Percentiles rank a stretch among this genome's conserved stretches.
Conservation (phyloP, 1,284 basidiomycete genomes). For the Trichosporon ovoides region DNA sequence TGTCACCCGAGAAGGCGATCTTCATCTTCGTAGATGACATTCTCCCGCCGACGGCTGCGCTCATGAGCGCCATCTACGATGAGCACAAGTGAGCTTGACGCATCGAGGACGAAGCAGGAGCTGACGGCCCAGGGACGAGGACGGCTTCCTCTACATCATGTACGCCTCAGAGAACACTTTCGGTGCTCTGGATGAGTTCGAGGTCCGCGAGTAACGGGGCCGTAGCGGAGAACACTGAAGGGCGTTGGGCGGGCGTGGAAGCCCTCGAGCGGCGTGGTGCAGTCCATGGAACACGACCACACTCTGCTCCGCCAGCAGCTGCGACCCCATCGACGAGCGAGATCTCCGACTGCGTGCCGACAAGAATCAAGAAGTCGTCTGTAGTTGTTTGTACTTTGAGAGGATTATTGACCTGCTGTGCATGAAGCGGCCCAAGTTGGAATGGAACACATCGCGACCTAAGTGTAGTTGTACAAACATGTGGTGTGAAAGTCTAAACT, state of each 20-base stretch:
- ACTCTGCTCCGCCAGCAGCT: neutral
- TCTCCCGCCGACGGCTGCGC: constrained; percentile 91
- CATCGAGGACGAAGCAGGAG: neutral
- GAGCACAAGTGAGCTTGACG: constrained; percentile 81
- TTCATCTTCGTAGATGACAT: constrained; percentile 99
- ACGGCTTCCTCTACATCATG: constrained; percentile 91
- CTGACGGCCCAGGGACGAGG: constrained; percentile 67
- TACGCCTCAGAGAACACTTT: constrained; percentile 98
- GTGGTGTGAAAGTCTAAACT: constrained; percentile 5
- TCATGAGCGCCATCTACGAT: constrained; percentile 99
- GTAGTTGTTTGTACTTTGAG: constrained; percentile 7
- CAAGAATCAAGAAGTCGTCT: neutral
- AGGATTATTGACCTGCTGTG: constrained; percentile 6
- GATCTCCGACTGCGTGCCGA: neutral
- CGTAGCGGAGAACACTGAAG: neutral
- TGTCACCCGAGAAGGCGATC: constrained; percentile 98
- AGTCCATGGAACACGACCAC: neutral
- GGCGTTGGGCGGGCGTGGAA: neutral
- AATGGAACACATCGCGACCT: neutral
- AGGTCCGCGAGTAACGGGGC: constrained; percentile 8
- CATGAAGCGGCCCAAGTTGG: constrained; percentile 6
- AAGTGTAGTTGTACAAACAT: constrained; percentile 14
- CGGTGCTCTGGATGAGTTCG: constrained; percentile 49
- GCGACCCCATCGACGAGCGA: neutral
- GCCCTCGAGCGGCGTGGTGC: neutral